Evolutionary conservation across 163 green algal genomes (phyloP).

Genomic region (Scenedesmus sp.): DNA sequence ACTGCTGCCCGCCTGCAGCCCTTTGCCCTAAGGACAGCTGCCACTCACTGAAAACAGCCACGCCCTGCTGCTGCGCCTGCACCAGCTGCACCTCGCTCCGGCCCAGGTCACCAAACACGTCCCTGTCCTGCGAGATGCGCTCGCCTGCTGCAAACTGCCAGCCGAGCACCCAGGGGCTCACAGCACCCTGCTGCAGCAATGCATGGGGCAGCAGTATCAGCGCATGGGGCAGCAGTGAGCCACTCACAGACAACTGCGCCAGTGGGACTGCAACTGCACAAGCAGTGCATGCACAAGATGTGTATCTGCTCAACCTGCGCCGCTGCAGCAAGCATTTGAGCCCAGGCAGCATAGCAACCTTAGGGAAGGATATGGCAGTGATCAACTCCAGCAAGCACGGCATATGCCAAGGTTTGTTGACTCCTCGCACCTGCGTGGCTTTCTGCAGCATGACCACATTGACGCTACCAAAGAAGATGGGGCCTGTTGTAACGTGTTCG

Average conservation of each 20-base stretch:
- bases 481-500: neutral
- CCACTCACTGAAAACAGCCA: slow-evolving; percentile 9
- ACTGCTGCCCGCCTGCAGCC: too few species aligned
- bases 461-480: neutral
- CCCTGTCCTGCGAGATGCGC: neutral
- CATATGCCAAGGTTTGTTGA: neutral
- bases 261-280: neutral
- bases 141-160: slow-evolving; percentile 13
- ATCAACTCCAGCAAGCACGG: neutral
- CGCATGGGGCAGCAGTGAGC: neutral
- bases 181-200: neutral
- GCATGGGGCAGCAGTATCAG: neutral
- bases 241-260: too few species aligned
- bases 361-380: too few species aligned
- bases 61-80: neutral
- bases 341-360: neutral
- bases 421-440: neutral
- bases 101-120: neutral
- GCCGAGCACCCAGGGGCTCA: neutral
- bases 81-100: neutral
- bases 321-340: neutral
- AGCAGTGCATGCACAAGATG: neutral
- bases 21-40: neutral
- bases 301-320: neutral
- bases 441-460: neutral